Evolutionary conservation across 2,329 filamentous ascomycete genomes (phyloP), one percentile per base, ranked within the genome.

Genomic region (Dothistroma pini): DNA sequence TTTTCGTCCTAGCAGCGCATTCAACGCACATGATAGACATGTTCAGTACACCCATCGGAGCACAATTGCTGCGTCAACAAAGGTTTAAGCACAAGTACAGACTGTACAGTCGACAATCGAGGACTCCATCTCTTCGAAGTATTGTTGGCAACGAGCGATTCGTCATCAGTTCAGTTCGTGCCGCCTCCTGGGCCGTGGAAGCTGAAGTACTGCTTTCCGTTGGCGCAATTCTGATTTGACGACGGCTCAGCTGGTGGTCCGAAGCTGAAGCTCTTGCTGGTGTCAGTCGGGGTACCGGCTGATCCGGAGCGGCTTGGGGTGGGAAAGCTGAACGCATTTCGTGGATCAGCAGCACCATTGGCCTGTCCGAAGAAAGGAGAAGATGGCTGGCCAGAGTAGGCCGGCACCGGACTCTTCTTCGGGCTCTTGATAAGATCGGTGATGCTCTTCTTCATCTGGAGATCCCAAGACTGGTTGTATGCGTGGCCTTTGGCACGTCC

Each of bases 381-480:
- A 8, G 10, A 25, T 41, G 31, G 14, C 29, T 25, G 12, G 38
- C 34, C 57, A 9, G 52, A 31, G 25, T 25, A 38, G 48, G 49
- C 34, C 3, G 49, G 49, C 19, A 44, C 34, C 6, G 56, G 31
- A 21, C 12, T 50, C 32, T 35, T 55, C 51, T 59, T 32, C 19
- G 57, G 51, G 31, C 38, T 55, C 19, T 54, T 34, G 25, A 59
- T n/a, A 4, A 59, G 38, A 11, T 59, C 57, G 25, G 21, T 22
- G 29, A 59, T 54, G 57, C 57, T 59, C 57, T 55, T 59, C 57
- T 59, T 59, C n/a, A 54, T 35, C n/a, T 59, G 57, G 11, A 47
- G 31, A 32, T 55, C 57, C 48, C 35, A 38, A 4, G 57, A 59
- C n/a, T 47, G 8, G 10, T 48, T 58, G 51, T 54, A 25, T 10